Percentiles rank a stretch among this genome's conserved stretches.
phyloP scores from a whole-genome alignment of 2,329 filamentous ascomycete genomes.

The Beauveria varroae region DNA sequence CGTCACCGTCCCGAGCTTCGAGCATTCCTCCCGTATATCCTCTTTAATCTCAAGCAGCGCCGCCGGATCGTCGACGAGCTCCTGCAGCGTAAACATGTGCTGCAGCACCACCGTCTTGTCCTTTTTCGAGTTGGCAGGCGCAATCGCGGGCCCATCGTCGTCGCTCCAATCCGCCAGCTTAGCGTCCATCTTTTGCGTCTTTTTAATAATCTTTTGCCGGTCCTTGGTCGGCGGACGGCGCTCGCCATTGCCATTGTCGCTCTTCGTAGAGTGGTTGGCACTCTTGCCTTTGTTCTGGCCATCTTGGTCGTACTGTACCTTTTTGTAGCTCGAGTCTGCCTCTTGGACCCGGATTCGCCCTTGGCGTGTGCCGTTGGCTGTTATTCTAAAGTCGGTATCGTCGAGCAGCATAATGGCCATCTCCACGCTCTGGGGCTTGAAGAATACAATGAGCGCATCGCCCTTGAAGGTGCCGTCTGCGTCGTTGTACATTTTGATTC shows the following conservation, averaged over 20 bases:
- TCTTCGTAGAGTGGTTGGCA: slow-evolving; percentile 15
- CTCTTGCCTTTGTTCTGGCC: slow-evolving; percentile 18
- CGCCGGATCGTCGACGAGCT: slow-evolving; percentile 77
- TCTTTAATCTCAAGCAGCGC: slow-evolving; percentile 88
- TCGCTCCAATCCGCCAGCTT: slow-evolving; percentile 95
- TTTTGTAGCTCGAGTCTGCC: slow-evolving; percentile 89
- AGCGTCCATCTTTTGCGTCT: slow-evolving; percentile 84
- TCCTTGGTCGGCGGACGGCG: slow-evolving; percentile 45
- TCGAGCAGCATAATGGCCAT: slow-evolving; percentile 76
- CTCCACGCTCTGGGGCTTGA: slow-evolving; percentile 86
- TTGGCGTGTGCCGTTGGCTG: slow-evolving; percentile 38
- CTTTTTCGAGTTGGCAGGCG: slow-evolving; percentile 45
- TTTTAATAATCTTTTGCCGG: slow-evolving; percentile 83
- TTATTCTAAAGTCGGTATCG: slow-evolving; percentile 71
- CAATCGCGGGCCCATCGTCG: slow-evolving; percentile 56
- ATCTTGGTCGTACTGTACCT: slow-evolving; percentile 58
- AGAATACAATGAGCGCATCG: slow-evolving; percentile 88
- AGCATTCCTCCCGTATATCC: slow-evolving; percentile 85
- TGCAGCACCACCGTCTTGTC: slow-evolving; percentile 82
- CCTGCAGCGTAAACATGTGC: slow-evolving; percentile 84
- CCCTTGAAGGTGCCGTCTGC: slow-evolving; percentile 82
- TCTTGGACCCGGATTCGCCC: slow-evolving; percentile 73
- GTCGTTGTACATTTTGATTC: slow-evolving; percentile 89
- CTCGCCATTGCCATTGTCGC: slow-evolving; percentile 18
- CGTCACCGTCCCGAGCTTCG: slow-evolving; percentile 78